A percentile compares a stretch with the other conserved stretches of the same genome.
These are phyloP conservation scores for Funneliformis geosporum DNA, from an alignment of 192 early-diverging fungal genomes.

Conservation along the genomic window DNA sequence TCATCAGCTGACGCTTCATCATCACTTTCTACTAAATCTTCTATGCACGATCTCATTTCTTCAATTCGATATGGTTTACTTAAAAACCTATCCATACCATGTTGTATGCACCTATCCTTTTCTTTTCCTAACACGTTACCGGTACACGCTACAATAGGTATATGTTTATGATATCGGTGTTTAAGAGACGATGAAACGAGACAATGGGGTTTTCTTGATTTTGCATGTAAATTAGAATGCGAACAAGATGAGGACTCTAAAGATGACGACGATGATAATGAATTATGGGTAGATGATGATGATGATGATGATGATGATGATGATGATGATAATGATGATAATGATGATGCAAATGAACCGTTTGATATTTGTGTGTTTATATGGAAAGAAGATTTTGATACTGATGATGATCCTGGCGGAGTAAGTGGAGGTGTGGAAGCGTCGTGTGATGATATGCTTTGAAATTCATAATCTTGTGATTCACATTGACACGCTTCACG, in stretches of 20 bases:
- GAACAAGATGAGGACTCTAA: not conserved
- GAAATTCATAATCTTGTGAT: not conserved
- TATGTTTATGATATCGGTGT: not conserved
- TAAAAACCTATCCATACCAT: constrained; percentile 5
- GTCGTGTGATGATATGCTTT: not conserved
- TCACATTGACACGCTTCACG: not conserved
- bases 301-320: not conserved
- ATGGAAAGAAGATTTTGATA: not conserved
- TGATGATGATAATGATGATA: not conserved
- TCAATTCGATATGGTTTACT: constrained; percentile 3
- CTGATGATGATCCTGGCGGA: not conserved
- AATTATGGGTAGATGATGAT: not conserved
- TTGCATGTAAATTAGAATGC: not conserved
- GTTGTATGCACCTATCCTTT: not conserved
- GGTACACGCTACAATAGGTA: constrained; percentile 9
- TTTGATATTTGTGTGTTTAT: not conserved
- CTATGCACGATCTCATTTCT: not conserved
- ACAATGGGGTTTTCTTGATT: not conserved
- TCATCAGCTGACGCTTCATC: not conserved
- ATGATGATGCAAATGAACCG: not conserved
- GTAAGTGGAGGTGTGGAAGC: not conserved
- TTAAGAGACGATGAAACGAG: not conserved
- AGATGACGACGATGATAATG: not conserved
- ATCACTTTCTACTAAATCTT: constrained; percentile 1
- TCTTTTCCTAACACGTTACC: not conserved